Conservation (phyloP, 495 filamentous ascomycete genomes). For the Neohortaea acidophila region DNA sequence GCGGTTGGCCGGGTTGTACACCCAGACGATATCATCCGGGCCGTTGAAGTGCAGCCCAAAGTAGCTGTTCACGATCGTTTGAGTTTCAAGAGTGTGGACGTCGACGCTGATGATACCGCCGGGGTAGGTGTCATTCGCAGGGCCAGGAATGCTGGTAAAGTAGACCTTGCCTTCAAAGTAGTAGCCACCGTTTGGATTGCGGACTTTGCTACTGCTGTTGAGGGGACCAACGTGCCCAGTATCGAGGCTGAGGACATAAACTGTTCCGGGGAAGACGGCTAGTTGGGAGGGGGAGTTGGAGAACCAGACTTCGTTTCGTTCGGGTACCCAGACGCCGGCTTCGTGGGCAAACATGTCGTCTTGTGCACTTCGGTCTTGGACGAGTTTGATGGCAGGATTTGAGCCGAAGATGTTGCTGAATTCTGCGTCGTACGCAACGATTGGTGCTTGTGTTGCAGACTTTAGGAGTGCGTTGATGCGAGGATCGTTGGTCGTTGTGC, state of each 20-base stretch:
- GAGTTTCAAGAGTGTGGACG: conserved; percentile 1
- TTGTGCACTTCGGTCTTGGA: neutral
- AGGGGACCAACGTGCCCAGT: neutral
- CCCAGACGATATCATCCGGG: conserved; percentile 6
- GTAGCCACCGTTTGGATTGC: conserved; percentile 1
- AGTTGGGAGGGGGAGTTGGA: neutral
- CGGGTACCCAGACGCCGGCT: conserved; percentile 3
- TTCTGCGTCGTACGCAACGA: conserved; percentile 2
- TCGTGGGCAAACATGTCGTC: conserved; percentile 7
- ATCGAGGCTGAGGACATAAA: neutral
- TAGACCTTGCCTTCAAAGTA: conserved; percentile 6
- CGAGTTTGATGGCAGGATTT: neutral
- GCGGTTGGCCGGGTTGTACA: neutral
- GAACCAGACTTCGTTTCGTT: conserved; percentile 4
- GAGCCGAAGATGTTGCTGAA: conserved; percentile 2
- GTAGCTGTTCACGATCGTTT: conserved; percentile 3
- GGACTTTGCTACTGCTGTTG: neutral
- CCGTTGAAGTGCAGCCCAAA: conserved; percentile 6
- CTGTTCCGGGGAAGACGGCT: neutral
- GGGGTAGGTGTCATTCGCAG: neutral
- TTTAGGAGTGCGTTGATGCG: neutral
- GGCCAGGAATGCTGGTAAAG: neutral
- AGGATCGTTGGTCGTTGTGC: conserved; percentile 1
- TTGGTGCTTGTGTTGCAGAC: neutral
- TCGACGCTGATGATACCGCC: conserved; percentile 2